These are phyloP conservation scores for Kuraishia cidri DNA, from an alignment of 805 yeast genomes.

Conservation along the genomic window DNA sequence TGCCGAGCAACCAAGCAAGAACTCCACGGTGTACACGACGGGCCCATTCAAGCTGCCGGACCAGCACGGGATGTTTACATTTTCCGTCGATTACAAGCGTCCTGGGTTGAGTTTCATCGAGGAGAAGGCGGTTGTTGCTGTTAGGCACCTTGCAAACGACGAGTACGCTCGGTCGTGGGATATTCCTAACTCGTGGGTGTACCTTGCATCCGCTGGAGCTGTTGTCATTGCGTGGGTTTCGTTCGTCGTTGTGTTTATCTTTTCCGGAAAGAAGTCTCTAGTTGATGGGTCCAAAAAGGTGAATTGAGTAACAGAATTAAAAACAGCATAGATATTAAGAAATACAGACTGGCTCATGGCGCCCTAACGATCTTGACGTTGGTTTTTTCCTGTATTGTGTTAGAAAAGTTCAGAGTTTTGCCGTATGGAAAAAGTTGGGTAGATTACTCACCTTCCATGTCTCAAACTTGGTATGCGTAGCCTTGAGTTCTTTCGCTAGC, in stretches of 20 bases:
- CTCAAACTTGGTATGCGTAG: constrained; percentile 30
- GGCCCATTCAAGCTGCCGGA: constrained; percentile 71
- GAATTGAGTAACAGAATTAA: constrained; percentile 5
- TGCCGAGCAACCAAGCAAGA: constrained; percentile 22
- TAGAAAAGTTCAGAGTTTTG: too few relatives aligned
- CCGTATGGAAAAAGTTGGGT: too few relatives aligned
- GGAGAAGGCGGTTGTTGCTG: constrained; percentile 64
- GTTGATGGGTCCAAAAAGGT: constrained; percentile 13
- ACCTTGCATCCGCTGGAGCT: constrained; percentile 57
- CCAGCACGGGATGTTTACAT: constrained; percentile 95
- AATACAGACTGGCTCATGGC: constrained; percentile 3
- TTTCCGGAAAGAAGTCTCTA: constrained; percentile 13
- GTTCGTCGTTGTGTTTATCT: constrained; percentile 61
- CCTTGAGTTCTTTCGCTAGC: constrained; percentile 26
- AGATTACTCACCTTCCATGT: constrained; percentile 32
- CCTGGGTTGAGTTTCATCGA: constrained; percentile 63
- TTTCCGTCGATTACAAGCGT: constrained; percentile 68
- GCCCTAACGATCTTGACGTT: constrained; percentile 36
- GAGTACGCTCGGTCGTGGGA: constrained; percentile 92
- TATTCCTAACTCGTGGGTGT: constrained; percentile 90
- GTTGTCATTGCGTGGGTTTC: constrained; percentile 73
- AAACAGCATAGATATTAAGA: background rate
- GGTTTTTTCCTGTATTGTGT: constrained; percentile 20
- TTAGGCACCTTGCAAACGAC: constrained; percentile 92
- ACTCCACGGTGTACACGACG: constrained; percentile 41